Conservation (phyloP, 2,329 filamentous ascomycete genomes). For the Calonectria henricotiae region DNA sequence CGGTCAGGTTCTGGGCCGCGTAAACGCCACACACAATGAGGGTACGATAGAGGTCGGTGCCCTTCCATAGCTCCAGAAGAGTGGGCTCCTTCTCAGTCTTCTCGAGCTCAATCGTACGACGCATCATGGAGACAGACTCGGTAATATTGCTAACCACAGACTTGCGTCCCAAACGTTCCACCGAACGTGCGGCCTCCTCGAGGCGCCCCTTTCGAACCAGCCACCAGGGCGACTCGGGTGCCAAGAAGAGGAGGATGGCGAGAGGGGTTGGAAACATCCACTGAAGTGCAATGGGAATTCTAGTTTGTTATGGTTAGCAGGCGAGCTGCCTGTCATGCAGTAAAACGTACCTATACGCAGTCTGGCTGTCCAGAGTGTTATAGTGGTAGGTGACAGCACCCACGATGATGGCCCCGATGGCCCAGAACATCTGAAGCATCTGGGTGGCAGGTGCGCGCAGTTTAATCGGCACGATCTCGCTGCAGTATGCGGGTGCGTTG, state of each 20-base stretch:
- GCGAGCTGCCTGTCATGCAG: constrained; percentile 47
- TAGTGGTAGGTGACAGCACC: constrained; percentile 70
- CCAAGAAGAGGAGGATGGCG: constrained; percentile 67
- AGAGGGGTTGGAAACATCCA: constrained; percentile 74
- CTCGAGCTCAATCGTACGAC: constrained; percentile 71
- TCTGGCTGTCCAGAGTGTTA: constrained; percentile 53
- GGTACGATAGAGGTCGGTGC: constrained; percentile 70
- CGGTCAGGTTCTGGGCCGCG: constrained; percentile 73
- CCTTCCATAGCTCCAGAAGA: constrained; percentile 69
- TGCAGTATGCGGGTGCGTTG: constrained; percentile 74
- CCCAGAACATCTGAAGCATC: constrained; percentile 78
- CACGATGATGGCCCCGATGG: constrained; percentile 74
- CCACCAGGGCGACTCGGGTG: constrained; percentile 71
- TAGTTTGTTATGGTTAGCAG: constrained; percentile 51
- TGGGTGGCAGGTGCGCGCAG: constrained; percentile 72
- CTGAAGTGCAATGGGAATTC: constrained; percentile 71
- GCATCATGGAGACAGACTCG: constrained; percentile 71
- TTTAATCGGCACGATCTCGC: constrained; percentile 73
- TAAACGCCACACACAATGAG: constrained; percentile 72
- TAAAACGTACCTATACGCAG: constrained; percentile 45
- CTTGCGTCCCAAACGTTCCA: constrained; percentile 64
- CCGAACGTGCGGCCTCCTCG: constrained; percentile 62
- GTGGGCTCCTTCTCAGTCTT: constrained; percentile 62
- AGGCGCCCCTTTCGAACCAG: constrained; percentile 66
- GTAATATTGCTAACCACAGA: constrained; percentile 41